Evolutionary conservation across 176 grass and related monocot species (phyloP).

Genomic region (Paspalum notatum): DNA sequence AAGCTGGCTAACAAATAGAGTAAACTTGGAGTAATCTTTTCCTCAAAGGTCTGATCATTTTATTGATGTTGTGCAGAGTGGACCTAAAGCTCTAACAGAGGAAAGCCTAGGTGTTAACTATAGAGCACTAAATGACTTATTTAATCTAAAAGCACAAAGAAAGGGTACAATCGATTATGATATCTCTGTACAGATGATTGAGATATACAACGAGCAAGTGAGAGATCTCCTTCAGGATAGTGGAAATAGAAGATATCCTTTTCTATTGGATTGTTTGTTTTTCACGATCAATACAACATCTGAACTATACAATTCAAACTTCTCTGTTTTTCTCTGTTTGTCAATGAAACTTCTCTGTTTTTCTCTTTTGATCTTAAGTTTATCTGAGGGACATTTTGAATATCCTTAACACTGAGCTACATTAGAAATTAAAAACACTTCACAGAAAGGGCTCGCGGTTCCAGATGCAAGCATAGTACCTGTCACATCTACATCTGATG

Average conservation of each 20-base stretch:
- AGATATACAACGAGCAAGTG: conserved; percentile 99
- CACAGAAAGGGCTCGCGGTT: conserved; percentile 76
- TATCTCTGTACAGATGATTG: conserved; percentile 94
- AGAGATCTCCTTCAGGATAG: conserved; percentile 74
- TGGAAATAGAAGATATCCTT: conserved; percentile 94
- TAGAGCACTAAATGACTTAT: conserved; percentile 89
- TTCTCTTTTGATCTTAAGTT: conserved; percentile 27
- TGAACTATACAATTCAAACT: conserved; percentile 4
- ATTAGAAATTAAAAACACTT: conserved; percentile 88
- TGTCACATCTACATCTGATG: conserved; percentile 67
- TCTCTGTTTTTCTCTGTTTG: conserved; percentile 15
- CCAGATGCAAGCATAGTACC: conserved; percentile 76
- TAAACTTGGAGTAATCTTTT: conserved; percentile 3
- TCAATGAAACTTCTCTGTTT: conserved; percentile 24
- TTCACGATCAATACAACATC: not conserved
- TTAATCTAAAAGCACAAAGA: conserved; percentile 69
- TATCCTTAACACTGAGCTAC: conserved; percentile 68
- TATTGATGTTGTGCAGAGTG: conserved; percentile 62
- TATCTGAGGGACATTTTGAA: conserved; percentile 23
- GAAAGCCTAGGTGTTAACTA: conserved; percentile 83
- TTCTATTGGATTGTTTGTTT: conserved; percentile 20
- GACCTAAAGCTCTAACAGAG: conserved; percentile 65
- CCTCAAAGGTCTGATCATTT: not conserved
- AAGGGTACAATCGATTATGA: conserved; percentile 73
- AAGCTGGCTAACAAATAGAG: conserved; percentile 4